Base-by-base conservation (phyloP, 148 eudicot species). In the Polygonum maritimum region DNA sequence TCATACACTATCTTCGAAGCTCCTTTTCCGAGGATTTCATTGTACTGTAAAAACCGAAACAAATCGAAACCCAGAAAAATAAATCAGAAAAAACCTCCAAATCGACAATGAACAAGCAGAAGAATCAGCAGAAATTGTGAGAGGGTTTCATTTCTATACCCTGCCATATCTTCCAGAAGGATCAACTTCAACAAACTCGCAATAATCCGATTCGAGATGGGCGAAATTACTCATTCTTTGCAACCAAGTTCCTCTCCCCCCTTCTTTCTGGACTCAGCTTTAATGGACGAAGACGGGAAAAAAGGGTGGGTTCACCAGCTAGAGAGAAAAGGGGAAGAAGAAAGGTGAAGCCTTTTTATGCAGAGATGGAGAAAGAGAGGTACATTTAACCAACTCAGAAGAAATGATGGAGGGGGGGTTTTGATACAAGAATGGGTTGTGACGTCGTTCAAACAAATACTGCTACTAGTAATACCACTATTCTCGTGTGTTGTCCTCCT, bases 91-190 rank as follows among this genome's bases (percentile, higher is more conserved):
- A 14, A 16, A 18, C 14, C 16, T 2, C 15, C 0, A 62, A 12
- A 0, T 63, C 4, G 18, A 63, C 40, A 13, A 63, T 13, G n/a
- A 31, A 63, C 11, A 19, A 76, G 4, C 45, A 19, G 13, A 57
- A 57, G 1, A 75, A 71, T 14, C 33, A 44, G 18, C 31, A 74
- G 47, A 74, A 36, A 51, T 74, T 36, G 36, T 2, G 26, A 22
- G 22, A 14, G 1, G 1, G 31, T 26, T 26, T 26, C 31, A 54
- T 18, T 26, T 35, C 45, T 1, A 4, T 85, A 89, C 92, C 83
- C 92, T 85, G 78, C 89, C 92, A 78, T 89, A 89, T 87, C 92
- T 87, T 16, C 89, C 89, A 76, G 89, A 85, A 3, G 92, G 92
- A 89, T 89, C 92, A 83, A 89, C 81, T 82, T 89, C 92, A 75